Evolutionary conservation across 768 basidiomycete species (phyloP).

Genomic region (Termitomyces sp.): DNA sequence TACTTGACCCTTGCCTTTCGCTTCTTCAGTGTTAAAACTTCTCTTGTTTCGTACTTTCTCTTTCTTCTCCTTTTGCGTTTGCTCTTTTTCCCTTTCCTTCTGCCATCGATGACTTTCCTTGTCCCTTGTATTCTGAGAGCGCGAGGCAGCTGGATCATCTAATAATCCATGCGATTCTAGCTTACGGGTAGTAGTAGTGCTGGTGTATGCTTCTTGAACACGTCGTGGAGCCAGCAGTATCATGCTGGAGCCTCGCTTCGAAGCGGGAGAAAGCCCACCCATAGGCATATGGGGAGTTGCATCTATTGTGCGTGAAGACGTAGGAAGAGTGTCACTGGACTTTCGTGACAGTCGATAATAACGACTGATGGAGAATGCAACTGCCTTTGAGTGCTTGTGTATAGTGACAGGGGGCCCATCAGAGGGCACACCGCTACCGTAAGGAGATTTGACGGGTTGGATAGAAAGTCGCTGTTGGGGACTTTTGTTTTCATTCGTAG

Average conservation of each 20-base stretch:
- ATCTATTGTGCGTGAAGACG: constrained; percentile 7
- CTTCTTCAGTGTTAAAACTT: constrained; percentile 23
- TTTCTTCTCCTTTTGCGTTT: constrained; percentile 22
- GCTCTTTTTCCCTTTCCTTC: constrained; percentile 19
- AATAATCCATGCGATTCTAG: constrained; percentile 65
- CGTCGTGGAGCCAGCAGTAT: constrained; percentile 68
- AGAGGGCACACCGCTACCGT: constrained; percentile 24
- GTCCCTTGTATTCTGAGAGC: constrained; percentile 21
- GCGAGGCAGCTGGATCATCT: constrained; percentile 35
- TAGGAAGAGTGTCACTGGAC: constrained; percentile 14
- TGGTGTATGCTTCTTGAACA: constrained; percentile 78
- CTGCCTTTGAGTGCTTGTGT: constrained; percentile 77
- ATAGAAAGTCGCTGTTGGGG: constrained; percentile 67
- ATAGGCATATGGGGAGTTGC: constrained; percentile 8
- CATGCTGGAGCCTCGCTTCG: constrained; percentile 34
- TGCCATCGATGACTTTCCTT: constrained; percentile 24
- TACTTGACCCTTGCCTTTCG: constrained; percentile 20
- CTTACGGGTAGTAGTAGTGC: constrained; percentile 65
- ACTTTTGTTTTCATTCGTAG: constrained; percentile 48
- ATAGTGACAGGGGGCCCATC: constrained; percentile 64
- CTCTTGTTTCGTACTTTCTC: constrained; percentile 18
- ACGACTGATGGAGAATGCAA: constrained; percentile 76
- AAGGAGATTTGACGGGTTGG: constrained; percentile 48
- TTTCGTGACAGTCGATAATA: constrained; percentile 34
- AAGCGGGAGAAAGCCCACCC: constrained; percentile 7